Base-by-base conservation (phyloP, 495 filamentous ascomycete genomes). In the Echria macrotheca region DNA sequence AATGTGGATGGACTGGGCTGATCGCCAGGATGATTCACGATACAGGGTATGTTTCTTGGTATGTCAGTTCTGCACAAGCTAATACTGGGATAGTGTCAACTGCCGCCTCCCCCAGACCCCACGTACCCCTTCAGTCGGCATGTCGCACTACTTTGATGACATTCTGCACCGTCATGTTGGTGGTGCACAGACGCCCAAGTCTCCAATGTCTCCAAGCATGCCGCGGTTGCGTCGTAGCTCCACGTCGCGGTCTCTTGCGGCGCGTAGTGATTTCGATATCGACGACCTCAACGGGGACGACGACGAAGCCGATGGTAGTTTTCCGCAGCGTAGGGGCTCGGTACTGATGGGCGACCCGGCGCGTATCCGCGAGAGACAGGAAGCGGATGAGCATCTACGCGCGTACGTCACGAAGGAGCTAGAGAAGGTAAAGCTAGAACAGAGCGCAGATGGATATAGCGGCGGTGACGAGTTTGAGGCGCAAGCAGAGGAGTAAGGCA, bases 21-120 rank as follows among this genome's bases (percentile, higher is more conserved):
- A 87, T 97, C 58, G 91, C 91, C 7, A 91, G 94, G 61, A 82
- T 97, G 80, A 96, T 97, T 44, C 91, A 97, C 52, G 91, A 97
- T 56, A 95, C 91, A 51, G 91, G 88, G 87, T 86, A 78, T 66
- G 84, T 66, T 22, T 45, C 9, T 44, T 44, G 14, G 18, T 10
- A 6, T 17, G 15, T 33, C 1, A 19, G 12, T 9, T 23, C 15
- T 44, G 40, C 5, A n/a, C 1, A 19, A 32, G 15, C 10, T 18
- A 28, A 21, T 31, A 29, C 14, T 10, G 28, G 10, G 1, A 24
- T 42, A 90, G 89, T 38, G 74, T 96, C 55, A 94, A 80, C 59
- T 97, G 91, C 67, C 87, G 91, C 55, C 78, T 96, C 19, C 91
- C 91, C 0, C 89, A 95, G 62, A 97, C 91, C 0, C 91, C 91